These are phyloP conservation scores for Dendrobium chrysotoxum DNA, from an alignment of 106 monocot genomes.

Conservation along the genomic window DNA sequence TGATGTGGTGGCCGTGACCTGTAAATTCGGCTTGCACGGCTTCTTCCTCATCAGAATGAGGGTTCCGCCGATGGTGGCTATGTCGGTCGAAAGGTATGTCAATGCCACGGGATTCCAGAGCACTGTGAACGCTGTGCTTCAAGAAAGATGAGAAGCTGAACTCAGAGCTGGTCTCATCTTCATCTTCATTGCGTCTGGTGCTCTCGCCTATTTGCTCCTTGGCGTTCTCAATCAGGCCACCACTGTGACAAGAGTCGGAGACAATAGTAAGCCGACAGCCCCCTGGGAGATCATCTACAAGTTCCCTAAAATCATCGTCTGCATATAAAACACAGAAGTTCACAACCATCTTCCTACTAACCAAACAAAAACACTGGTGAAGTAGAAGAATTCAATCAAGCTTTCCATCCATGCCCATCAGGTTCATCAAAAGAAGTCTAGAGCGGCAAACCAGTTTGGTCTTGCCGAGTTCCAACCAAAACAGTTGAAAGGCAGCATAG, in stretches of 20 bases:
- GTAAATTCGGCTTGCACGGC: neutral
- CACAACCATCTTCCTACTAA: too few relatives aligned
- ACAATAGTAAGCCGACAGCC: constrained; percentile 77
- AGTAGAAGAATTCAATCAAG: too few relatives aligned
- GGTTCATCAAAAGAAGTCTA: too few relatives aligned
- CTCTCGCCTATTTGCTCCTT: constrained; percentile 97
- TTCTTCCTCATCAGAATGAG: neutral
- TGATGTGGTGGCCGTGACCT: constrained; percentile 4
- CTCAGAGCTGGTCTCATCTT: constrained; percentile 9
- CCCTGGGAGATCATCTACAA: constrained; percentile 55
- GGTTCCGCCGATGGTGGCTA: constrained; percentile 9
- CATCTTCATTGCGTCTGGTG: constrained; percentile 22
- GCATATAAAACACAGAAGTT: constrained; percentile 6
- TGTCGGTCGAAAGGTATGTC: constrained; percentile 5
- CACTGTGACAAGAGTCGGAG: constrained; percentile 96
- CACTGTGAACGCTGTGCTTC: constrained; percentile 23
- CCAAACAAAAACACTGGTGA: too few relatives aligned
- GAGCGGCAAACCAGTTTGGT: too few relatives aligned
- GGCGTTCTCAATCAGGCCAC: constrained; percentile 65
- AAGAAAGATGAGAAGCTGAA: constrained; percentile 41
- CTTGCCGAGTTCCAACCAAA: too few relatives aligned
- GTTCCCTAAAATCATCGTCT: constrained; percentile 85
- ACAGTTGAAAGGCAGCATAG: too few relatives aligned
- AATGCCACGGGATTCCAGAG: constrained; percentile 62
- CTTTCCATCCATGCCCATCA: too few relatives aligned